These are phyloP conservation scores for Coffea canephora DNA, from an alignment of 257 asterid species.

Conservation along the genomic window DNA sequence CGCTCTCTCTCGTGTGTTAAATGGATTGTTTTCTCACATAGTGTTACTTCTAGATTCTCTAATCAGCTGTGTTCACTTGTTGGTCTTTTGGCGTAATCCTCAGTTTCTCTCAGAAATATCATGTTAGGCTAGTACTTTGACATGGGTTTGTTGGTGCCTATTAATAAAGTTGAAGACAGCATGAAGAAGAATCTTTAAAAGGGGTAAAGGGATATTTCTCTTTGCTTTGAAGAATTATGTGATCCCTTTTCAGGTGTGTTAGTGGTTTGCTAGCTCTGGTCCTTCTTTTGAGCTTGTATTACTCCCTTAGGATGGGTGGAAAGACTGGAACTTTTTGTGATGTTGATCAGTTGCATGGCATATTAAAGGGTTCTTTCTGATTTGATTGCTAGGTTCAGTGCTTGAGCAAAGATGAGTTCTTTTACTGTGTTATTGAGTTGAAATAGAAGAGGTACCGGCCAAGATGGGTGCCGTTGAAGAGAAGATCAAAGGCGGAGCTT, in stretches of 20 bases:
- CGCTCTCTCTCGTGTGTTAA: constrained; percentile 20
- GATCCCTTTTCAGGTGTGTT: constrained; percentile 21
- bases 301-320: constrained; percentile 3
- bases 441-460: constrained; percentile 18
- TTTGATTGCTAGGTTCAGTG: constrained; percentile 11
- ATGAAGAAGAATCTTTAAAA: neutral
- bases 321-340: constrained; percentile 21
- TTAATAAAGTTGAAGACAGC: neutral
- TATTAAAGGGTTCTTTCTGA: constrained; percentile 1
- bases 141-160: neutral
- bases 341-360: constrained; percentile 12
- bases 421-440: constrained; percentile 24
- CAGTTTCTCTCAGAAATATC: constrained; percentile 27
- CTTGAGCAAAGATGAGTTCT: constrained; percentile 33
- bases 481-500: constrained; percentile 50
- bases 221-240: constrained; percentile 17
- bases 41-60: constrained; percentile 50
- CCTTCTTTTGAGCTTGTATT: constrained; percentile 6
- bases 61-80: constrained; percentile 10
- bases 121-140: constrained; percentile 1
- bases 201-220: constrained; percentile 13
- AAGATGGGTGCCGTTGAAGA: constrained; percentile 63
- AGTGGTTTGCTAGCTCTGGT: constrained; percentile 8
- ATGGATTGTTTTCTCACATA: constrained; percentile 48
- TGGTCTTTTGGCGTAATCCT: constrained; percentile 33